Base-by-base conservation (phyloP, 768 basidiomycete species). In the Favolaschia claudopus region DNA sequence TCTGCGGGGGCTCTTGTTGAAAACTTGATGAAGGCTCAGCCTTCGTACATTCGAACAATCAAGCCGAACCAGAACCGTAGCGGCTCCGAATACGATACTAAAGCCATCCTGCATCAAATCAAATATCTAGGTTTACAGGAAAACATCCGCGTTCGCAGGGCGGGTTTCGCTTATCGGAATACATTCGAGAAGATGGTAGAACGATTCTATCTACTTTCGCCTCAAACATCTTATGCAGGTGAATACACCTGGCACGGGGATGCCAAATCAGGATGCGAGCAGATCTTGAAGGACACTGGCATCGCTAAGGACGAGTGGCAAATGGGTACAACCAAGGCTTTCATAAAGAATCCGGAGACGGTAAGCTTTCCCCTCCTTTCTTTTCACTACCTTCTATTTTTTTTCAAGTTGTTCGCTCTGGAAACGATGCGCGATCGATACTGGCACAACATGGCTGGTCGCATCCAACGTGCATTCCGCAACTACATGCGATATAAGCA, bases 161-260 rank as follows among this genome's bases (percentile, higher is more conserved):
- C 97, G 22, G 97, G 97, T 44, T 99, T 99, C 71, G 97, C 97
- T 0, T 99, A 99, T 74, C 80, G 97, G 58, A 99, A 99, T 67
- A 95, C 96, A 1, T 99, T 99, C 69, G 93, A 96, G 74, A 99
- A 98, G 80, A 95, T 99, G 93, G 93, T 99, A 34, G 95, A 99
- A 73, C 84, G 97, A 60, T 99, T 99, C 76, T 99, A 99, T 72
- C 82, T 99, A 25, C 77, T 99, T 22, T 99, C 97, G 8, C 91
- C 94, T 3, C 86, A 92, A 36, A 97, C 97, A 0, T 98, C 96
- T 2, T 99, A 99, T 67, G 97, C 97, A 8, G 97, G 97, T 57
- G 97, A 99, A 74, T 99, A 99, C 72, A 99, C 86, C 32, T 99
- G 97, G 97, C 79, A 87, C 49, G 95, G 96, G 7, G 93, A 96